Base-by-base conservation (phyloP, 1,139 yeast genomes). In the Eremothecium cymbalariae region DNA sequence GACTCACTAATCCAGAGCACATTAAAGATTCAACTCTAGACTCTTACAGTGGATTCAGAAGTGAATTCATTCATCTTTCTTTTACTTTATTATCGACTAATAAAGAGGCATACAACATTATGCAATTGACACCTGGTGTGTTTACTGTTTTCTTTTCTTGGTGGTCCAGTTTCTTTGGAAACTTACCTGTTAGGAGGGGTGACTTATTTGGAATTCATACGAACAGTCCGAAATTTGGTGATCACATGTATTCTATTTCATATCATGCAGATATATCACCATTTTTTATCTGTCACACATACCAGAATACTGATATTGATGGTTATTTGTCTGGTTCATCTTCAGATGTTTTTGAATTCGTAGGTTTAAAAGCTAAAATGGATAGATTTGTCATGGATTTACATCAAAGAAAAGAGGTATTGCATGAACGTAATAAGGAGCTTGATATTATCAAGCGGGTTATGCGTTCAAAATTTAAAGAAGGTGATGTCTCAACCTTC, bases 161-260 rank as follows among this genome's bases (percentile, higher is more conserved):
- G 97, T 86, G 95, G 95, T 61, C 67, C 32, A 68, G 79, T 36
- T 75, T 90, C 50, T 74, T 79, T 17, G 74, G 83, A 29, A 70
- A 94, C 4, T 63, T 84, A 23, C 95, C 97, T 0, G 70, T 84
- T 3, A 70, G 85, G 39, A 68, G 71, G 27, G 97, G 97, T 0
- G 61, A 62, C 9, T 56, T 90, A 15, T 90, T 83, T 53, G 72
- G 68, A 13, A 58, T 66, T 11, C 51, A 52, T 11, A 57, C 53
- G 29, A 47, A 62, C 15, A 60, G 68, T 37, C 66, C 71, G 18
- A 83, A 82, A 49, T 81, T 88, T 62, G 85, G 95, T 1, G 67
- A 77, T 4, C 90, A 82, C 48, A 57, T 90, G 25, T 77, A 70
- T 53, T 82, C 95, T 0, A 74, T 85, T 39, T 85, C 90, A 50